These are phyloP conservation scores for Acacia crassicarpa DNA, from an alignment of 306 rosid genomes.

Conservation along the genomic window DNA sequence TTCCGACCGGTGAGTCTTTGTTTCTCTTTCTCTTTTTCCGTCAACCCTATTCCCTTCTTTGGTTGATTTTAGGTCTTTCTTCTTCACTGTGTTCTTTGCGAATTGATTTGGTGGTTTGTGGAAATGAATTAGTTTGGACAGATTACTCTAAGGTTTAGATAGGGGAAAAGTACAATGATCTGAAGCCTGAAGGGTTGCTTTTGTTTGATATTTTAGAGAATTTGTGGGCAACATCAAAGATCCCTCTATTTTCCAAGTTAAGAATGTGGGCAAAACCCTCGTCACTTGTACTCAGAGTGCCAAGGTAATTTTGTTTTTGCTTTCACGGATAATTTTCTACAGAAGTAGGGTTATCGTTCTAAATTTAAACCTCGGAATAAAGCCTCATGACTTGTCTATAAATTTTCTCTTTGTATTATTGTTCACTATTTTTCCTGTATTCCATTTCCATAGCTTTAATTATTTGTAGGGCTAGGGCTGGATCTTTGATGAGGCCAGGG, in stretches of 20 bases:
- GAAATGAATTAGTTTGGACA: background rate
- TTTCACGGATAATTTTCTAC: background rate
- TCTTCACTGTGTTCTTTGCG: background rate
- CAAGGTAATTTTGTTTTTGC: conserved; percentile 33
- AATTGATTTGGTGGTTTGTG: background rate
- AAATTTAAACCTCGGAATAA: too few species aligned
- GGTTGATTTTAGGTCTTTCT: background rate
- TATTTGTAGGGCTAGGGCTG: background rate
- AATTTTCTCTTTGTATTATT: background rate
- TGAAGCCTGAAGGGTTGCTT: background rate
- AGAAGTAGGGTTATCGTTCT: background rate
- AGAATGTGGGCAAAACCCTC: conserved; percentile 63
- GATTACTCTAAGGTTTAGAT: background rate
- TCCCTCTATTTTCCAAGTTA: conserved; percentile 47
- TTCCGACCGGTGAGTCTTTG: background rate
- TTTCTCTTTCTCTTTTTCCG: background rate
- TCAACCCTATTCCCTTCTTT: background rate
- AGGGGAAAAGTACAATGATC: background rate
- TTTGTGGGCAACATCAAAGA: conserved; percentile 41
- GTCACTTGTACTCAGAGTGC: conserved; percentile 70
- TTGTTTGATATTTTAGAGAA: too few species aligned
- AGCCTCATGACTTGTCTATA: background rate
- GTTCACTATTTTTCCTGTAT: background rate
- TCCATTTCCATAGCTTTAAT: background rate
- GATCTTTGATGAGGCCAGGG: too few species aligned